Evolutionary conservation across 192 early-diverging fungal genomes (phyloP).

Genomic region (Backusella westeae): DNA sequence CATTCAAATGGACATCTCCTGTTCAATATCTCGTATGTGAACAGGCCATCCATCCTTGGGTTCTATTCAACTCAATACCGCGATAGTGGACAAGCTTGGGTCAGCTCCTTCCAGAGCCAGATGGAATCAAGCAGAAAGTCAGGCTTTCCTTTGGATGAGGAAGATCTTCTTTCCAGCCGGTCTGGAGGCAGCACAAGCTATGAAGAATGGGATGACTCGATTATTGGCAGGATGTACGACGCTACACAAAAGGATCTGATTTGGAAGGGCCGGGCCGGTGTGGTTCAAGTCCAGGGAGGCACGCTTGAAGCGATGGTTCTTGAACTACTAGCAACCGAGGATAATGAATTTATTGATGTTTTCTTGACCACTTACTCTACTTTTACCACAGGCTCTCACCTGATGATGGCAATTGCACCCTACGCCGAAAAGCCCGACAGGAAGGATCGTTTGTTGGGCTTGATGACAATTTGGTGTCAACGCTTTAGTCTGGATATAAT

Average conservation of each 20-base stretch:
- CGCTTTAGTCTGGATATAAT: conserved; percentile 28
- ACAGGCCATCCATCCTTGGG: background rate
- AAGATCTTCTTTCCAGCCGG: background rate
- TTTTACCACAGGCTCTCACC: conserved; percentile 32
- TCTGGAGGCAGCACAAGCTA: background rate
- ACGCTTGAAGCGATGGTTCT: conserved; percentile 52
- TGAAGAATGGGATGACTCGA: background rate
- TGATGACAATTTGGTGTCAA: conserved; percentile 36
- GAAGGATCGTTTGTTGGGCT: background rate
- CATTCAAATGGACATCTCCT: background rate
- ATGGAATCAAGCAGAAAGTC: background rate
- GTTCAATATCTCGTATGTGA: background rate
- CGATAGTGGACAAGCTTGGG: background rate
- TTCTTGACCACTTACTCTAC: conserved; percentile 42
- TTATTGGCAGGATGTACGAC: conserved; percentile 16
- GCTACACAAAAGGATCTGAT: conserved; percentile 42
- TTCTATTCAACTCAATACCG: background rate
- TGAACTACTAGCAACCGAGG: conserved; percentile 54
- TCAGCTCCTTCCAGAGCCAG: background rate
- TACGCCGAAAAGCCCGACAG: background rate
- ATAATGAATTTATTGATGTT: conserved; percentile 26
- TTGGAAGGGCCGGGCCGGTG: conserved; percentile 9
- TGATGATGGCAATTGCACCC: conserved; percentile 10
- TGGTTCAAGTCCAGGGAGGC: conserved; percentile 34
- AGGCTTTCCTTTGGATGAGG: background rate